These are phyloP conservation scores for Eutrema yunnanense DNA, from an alignment of 345 rosid genomes.

Conservation along the genomic window DNA sequence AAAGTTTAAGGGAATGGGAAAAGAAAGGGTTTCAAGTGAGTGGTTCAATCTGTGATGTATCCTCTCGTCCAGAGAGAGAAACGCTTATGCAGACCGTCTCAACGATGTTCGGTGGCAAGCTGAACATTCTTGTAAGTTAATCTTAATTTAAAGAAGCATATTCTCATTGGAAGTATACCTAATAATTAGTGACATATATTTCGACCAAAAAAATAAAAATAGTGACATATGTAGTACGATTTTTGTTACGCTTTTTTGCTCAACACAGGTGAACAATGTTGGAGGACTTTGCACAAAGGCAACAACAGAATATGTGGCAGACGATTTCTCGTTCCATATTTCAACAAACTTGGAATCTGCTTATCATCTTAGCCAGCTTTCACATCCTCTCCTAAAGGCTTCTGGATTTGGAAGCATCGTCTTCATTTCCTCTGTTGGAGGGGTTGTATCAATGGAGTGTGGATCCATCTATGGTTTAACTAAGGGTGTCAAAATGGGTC, in stretches of 20 bases:
- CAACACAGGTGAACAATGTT: constrained; percentile 40
- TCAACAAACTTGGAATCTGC: constrained; percentile 43
- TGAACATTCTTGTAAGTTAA: constrained; percentile 13
- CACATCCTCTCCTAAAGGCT: constrained; percentile 46
- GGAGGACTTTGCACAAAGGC: constrained; percentile 36
- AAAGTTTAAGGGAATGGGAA: constrained; percentile 6
- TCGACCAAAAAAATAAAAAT: no score
- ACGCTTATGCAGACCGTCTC: constrained; percentile 11
- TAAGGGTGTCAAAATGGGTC: no score
- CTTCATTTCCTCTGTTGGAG: constrained; percentile 39
- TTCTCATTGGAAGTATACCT: no score
- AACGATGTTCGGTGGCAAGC: not conserved
- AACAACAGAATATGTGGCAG: constrained; percentile 35
- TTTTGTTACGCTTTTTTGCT: no score
- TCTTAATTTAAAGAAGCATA: not conserved
- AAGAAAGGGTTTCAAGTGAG: constrained; percentile 21
- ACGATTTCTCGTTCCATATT: constrained; percentile 35
- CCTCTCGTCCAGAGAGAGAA: constrained; percentile 15
- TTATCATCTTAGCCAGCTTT: constrained; percentile 45
- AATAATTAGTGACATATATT: no score
- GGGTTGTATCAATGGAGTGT: constrained; percentile 9
- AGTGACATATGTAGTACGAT: no score
- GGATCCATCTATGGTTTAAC: constrained; percentile 33
- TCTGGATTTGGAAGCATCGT: constrained; percentile 45
- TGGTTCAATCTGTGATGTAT: constrained; percentile 23